A percentile compares a stretch with the other conserved stretches of the same genome.
Evolutionary conservation across 2,329 filamentous ascomycete genomes (phyloP).

Genomic region (Emydomyces testavorans): DNA sequence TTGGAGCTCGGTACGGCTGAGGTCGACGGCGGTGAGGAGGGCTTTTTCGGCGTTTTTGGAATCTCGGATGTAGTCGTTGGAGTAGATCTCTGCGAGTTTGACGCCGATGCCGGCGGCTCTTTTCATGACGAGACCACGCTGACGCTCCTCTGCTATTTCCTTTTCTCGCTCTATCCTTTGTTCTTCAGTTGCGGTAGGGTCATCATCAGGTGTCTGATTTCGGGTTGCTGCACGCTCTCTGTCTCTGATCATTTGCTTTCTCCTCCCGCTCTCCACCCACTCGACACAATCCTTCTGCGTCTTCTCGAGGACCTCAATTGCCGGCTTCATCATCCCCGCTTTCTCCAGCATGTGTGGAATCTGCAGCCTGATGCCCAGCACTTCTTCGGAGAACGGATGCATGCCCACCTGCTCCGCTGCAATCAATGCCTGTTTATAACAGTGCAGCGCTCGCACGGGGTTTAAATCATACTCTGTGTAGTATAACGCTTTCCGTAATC

Average conservation of each 20-base stretch:
- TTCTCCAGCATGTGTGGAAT: conserved; percentile 70
- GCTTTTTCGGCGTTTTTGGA: conserved; percentile 61
- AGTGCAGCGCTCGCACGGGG: conserved; percentile 64
- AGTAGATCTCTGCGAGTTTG: conserved; percentile 76
- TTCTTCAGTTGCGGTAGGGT: conserved; percentile 10
- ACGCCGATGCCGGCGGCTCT: conserved; percentile 65
- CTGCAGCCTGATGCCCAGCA: conserved; percentile 78
- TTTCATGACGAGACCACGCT: conserved; percentile 43
- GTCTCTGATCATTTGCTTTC: conserved; percentile 17
- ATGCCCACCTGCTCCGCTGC: conserved; percentile 62
- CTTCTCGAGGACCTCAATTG: conserved; percentile 68
- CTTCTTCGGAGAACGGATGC: conserved; percentile 82
- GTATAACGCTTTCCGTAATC: conserved; percentile 73
- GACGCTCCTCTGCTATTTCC: conserved; percentile 28
- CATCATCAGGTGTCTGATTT: conserved; percentile 10
- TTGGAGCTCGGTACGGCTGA: conserved; percentile 60
- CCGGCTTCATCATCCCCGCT: conserved; percentile 55
- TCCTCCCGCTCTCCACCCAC: conserved; percentile 26
- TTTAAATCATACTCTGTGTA: conserved; percentile 69
- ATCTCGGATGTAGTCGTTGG: conserved; percentile 62
- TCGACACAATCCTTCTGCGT: conserved; percentile 55
- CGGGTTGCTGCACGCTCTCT: conserved; percentile 13
- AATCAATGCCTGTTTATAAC: conserved; percentile 68
- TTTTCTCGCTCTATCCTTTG: conserved; percentile 12
- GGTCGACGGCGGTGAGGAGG: conserved; percentile 71